A percentile compares a stretch with the other conserved stretches of the same genome.
Conservation (phyloP, 2,329 filamentous ascomycete species). For the Colletotrichum sp. region DNA sequence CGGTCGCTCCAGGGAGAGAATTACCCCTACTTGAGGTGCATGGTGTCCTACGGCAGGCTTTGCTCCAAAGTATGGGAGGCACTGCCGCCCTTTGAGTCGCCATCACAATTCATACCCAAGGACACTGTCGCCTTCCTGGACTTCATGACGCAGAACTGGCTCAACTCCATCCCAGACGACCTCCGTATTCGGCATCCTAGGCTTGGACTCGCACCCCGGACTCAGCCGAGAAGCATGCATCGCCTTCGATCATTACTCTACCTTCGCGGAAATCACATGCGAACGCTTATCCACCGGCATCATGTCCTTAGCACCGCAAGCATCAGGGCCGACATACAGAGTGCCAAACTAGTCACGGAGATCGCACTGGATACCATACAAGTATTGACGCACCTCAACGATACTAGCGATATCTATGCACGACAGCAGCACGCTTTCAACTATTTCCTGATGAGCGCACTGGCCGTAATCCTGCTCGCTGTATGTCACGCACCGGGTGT, state of each 20-base stretch:
- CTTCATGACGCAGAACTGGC: conserved; percentile 47
- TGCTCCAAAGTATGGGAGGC: conserved; percentile 52
- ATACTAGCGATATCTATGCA: conserved; percentile 40
- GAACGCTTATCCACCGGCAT: conserved; percentile 49
- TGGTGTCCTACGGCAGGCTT: conserved; percentile 52
- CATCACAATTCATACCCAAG: conserved; percentile 34
- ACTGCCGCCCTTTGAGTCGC: conserved; percentile 40
- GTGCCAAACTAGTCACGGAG: conserved; percentile 44
- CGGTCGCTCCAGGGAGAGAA: conserved; percentile 29
- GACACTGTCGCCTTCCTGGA: conserved; percentile 46
- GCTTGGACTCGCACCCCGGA: conserved; percentile 33
- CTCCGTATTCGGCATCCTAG: conserved; percentile 41
- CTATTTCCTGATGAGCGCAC: conserved; percentile 43
- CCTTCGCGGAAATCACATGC: conserved; percentile 49
- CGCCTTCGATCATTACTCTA: conserved; percentile 47
- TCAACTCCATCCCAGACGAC: conserved; percentile 47
- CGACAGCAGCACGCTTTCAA: conserved; percentile 44
- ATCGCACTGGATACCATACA: conserved; percentile 36
- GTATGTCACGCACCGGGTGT: conserved; percentile 47
- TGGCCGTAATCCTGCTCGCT: conserved; percentile 46
- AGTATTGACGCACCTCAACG: conserved; percentile 40
- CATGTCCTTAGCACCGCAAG: conserved; percentile 41
- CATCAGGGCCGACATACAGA: conserved; percentile 37
- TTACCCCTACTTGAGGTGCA: conserved; percentile 47
- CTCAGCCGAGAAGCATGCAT: conserved; percentile 40